Evolutionary conservation across 139 green algal species (phyloP), one percentile per base, ranked within the genome.

Genomic region (Asterochloris sp.): DNA sequence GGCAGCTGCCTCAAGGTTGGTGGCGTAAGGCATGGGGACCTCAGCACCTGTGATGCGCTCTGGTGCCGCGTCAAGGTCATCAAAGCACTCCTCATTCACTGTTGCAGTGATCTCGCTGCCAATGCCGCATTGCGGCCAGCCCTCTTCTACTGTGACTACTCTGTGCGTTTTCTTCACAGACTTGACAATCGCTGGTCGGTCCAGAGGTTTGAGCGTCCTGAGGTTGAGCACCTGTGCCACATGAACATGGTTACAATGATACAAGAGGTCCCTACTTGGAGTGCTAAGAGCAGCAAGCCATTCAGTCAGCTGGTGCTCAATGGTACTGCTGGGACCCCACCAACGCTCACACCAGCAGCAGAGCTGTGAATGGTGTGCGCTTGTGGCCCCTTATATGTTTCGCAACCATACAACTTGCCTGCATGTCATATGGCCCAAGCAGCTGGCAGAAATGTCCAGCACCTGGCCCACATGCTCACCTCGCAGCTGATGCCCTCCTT

Each of bases 21-120:
- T 89, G 12, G 97, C 96, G 77, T 99, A 99, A 0, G 97, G 96
- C 94, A 98, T 99, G 62, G 97, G 97, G 27, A 99, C 84, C 82
- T 92, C 95, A 82, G 78, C 91, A 80, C 95, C 95, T 29, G 96
- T 96, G 10, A 99, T 90, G 12, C 97, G 86, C 84, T 98, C 92
- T 12, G 97, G 90, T 11, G 97, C 94, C 10, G 95, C 96, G 81
- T 99, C 97, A 29, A 99, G 93, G 73, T 99, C 94, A 81, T 99
- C 97, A 89, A 99, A 99, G 60, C 85, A 92, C 54, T 96, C 88
- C 89, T 99, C 97, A 88, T 94, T 93, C 19, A 95, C 91, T 61
- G 95, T 80, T 9, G 94, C 89, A 13, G 90, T 86, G 78, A 98
- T 94, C 90, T 98, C 87, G 78, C 84, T 74, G 23, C 90, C 94